These are phyloP conservation scores for Chaetoscypha palmicola DNA, from an alignment of 2,329 filamentous ascomycete species.

Conservation along the genomic window DNA sequence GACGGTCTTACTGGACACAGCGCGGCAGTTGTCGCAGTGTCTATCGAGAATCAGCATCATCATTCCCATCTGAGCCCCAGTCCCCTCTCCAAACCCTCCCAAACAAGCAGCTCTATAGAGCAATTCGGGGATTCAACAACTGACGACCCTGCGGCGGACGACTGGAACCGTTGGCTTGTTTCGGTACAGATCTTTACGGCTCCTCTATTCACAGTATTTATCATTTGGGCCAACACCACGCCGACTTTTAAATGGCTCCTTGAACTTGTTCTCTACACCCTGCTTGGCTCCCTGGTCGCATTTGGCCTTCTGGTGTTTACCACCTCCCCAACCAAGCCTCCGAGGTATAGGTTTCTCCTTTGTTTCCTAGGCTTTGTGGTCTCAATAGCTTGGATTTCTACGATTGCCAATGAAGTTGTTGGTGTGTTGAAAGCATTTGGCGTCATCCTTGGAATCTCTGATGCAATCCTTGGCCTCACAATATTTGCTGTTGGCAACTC, in stretches of 20 bases:
- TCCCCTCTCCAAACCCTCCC: not conserved
- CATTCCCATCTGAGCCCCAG: slow-evolving; percentile 17
- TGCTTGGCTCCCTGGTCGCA: slow-evolving; percentile 61
- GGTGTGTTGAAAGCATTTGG: slow-evolving; percentile 89
- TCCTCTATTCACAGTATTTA: slow-evolving; percentile 71
- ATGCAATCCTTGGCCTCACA: slow-evolving; percentile 89
- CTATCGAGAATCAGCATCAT: slow-evolving; percentile 25
- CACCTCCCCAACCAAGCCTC: slow-evolving; percentile 60
- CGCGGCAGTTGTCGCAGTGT: slow-evolving; percentile 30
- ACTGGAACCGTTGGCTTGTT: slow-evolving; percentile 91
- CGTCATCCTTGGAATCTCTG: slow-evolving; percentile 85
- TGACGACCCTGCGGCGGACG: slow-evolving; percentile 12
- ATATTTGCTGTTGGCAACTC: slow-evolving; percentile 97
- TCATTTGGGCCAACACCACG: slow-evolving; percentile 66
- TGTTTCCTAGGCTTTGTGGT: slow-evolving; percentile 89
- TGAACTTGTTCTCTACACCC: slow-evolving; percentile 52
- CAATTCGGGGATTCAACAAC: slow-evolving; percentile 7
- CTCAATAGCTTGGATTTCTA: slow-evolving; percentile 91
- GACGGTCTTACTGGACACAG: slow-evolving; percentile 29
- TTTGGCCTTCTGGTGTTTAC: slow-evolving; percentile 60
- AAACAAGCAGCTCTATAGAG: slow-evolving; percentile 6
- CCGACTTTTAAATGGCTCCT: slow-evolving; percentile 49
- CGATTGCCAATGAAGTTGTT: slow-evolving; percentile 91
- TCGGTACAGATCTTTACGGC: slow-evolving; percentile 79
- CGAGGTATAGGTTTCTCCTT: slow-evolving; percentile 68